Percentiles rank a stretch among this genome's conserved stretches.
Conservation (phyloP, 108 stramenopile genomes). For the Cyclotella kingstonii region DNA sequence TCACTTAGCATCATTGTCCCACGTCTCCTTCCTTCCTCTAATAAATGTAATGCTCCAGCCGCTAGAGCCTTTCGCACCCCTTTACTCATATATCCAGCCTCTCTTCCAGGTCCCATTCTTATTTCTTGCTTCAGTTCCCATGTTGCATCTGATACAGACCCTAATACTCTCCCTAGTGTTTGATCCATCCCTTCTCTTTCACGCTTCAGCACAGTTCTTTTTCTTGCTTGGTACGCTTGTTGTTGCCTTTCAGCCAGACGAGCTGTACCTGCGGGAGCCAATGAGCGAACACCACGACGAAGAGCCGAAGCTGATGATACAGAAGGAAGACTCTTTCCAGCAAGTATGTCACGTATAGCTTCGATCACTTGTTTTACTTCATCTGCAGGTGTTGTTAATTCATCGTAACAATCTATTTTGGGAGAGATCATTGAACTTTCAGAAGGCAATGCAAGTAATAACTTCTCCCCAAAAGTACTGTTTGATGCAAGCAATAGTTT, state of each 20-base stretch:
- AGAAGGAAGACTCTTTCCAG: constrained; percentile 23
- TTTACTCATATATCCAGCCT: constrained; percentile 75
- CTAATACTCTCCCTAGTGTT: constrained; percentile 45
- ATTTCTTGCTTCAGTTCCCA: constrained; percentile 74
- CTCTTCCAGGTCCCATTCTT: constrained; percentile 52
- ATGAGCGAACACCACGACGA: constrained; percentile 44
- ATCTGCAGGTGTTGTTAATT: constrained; percentile 67
- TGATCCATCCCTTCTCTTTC: constrained; percentile 61
- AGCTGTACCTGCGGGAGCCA: constrained; percentile 58
- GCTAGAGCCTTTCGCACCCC: constrained; percentile 53
- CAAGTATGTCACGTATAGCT: constrained; percentile 65
- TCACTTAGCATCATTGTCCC: constrained; percentile 29
- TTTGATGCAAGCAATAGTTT: constrained; percentile 40
- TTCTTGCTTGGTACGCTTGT: constrained; percentile 63
- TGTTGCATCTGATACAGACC: constrained; percentile 63
- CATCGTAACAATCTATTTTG: constrained; percentile 42
- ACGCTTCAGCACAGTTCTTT: constrained; percentile 52
- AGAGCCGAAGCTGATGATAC: constrained; percentile 13
- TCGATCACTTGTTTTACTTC: constrained; percentile 70
- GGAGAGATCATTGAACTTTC: constrained; percentile 17
- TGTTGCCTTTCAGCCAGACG: constrained; percentile 48
- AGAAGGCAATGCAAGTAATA: constrained; percentile 34
- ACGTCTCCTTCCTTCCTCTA: constrained; percentile 38
- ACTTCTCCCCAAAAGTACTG: constrained; percentile 41
- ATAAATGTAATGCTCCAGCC: constrained; percentile 47